These are phyloP conservation scores for Nannizzia gypsea DNA, from an alignment of 2,329 filamentous ascomycete genomes.

Conservation along the genomic window DNA sequence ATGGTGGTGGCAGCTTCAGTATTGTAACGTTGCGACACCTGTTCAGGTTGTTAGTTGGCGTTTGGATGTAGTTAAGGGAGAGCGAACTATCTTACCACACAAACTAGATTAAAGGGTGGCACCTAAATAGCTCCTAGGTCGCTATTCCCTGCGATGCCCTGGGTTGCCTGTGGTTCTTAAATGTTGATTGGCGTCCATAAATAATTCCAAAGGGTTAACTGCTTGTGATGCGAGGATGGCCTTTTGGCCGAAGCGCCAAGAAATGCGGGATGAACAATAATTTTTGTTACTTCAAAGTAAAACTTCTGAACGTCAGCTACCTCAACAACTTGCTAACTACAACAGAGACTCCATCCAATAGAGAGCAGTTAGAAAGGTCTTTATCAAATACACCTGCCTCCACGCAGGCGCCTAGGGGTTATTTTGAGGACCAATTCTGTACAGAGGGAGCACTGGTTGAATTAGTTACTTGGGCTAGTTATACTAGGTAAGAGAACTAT, in stretches of 20 bases:
- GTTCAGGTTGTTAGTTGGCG: neutral
- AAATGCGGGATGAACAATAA: neutral
- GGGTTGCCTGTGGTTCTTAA: neutral
- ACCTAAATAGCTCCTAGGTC: neutral
- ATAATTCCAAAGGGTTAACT: neutral
- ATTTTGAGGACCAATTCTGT: too few relatives aligned
- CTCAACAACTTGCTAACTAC: neutral
- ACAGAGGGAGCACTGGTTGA: too few relatives aligned
- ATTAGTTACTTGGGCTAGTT: too few relatives aligned
- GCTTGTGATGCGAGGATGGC: neutral
- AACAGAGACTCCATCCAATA: neutral
- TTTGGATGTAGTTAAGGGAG: neutral
- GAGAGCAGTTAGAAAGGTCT: neutral
- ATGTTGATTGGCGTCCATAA: neutral
- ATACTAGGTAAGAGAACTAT: too few relatives aligned
- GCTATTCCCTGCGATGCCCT: neutral
- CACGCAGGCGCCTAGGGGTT: too few relatives aligned
- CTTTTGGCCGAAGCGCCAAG: neutral
- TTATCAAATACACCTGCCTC: neutral
- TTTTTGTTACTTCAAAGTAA: too few relatives aligned
- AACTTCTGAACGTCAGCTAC: neutral
- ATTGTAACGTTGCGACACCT: neutral
- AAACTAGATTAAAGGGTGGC: neutral
- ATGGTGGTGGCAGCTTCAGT: slow-evolving; percentile 13
- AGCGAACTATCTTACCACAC: neutral